Percentiles rank a stretch among this genome's conserved stretches.
phyloP scores from a whole-genome alignment of 129 eudicot genomes.

The Escallonia rubra region DNA sequence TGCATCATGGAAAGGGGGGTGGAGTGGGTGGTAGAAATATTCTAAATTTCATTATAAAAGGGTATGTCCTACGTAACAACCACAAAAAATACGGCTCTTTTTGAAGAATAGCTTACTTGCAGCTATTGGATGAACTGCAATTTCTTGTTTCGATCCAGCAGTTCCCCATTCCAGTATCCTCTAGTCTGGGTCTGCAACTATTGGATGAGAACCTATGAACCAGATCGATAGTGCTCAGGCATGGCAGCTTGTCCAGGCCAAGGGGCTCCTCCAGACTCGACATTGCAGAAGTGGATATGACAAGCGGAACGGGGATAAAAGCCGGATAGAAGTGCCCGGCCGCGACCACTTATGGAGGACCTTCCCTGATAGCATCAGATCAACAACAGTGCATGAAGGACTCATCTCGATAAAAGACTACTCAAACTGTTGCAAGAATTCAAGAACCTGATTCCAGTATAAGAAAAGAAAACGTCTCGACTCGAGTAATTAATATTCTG shows the following conservation, averaged over 20 bases:
- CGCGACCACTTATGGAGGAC: background rate
- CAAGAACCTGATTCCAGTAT: constrained; percentile 7
- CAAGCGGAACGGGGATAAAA: constrained; percentile 6
- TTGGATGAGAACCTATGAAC: constrained; percentile 62
- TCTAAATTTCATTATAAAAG: background rate
- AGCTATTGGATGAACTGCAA: constrained; percentile 65
- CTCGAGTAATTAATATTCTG: background rate
- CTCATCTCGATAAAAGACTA: constrained; percentile 5
- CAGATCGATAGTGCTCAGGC: constrained; percentile 69
- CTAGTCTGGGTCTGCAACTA: constrained; percentile 75
- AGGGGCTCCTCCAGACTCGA: constrained; percentile 94
- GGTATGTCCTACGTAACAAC: background rate
- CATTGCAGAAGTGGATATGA: constrained; percentile 35
- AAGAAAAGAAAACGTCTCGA: background rate
- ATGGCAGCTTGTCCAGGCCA: constrained; percentile 79
- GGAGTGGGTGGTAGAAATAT: too few species aligned
- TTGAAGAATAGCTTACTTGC: constrained; percentile 43
- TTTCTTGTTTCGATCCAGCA: constrained; percentile 69
- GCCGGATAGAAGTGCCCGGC: constrained; percentile 9
- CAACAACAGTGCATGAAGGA: constrained; percentile 10
- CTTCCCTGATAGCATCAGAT: constrained; percentile 8
- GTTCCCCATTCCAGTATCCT: constrained; percentile 59
- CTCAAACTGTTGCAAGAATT: background rate
- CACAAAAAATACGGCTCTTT: constrained; percentile 3
- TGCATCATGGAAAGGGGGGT: too few species aligned